phyloP scores from a whole-genome alignment of 768 basidiomycete genomes.

The Boletus reticuloceps region DNA sequence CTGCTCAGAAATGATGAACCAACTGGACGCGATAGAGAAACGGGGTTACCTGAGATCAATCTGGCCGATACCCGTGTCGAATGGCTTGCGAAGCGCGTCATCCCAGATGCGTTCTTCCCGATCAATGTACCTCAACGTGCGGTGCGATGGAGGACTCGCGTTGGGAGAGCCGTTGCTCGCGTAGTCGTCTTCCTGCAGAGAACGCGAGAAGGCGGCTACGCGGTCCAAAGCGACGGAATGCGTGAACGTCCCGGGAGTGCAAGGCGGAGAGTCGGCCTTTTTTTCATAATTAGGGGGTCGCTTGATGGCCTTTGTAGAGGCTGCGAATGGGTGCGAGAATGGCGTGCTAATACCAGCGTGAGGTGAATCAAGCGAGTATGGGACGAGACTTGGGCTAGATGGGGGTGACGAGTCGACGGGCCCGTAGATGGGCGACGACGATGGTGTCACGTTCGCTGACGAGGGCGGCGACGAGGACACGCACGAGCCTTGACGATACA shows the following conservation, averaged over 20 bases:
- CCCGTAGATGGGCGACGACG: conserved; percentile 45
- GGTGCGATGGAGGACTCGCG: conserved; percentile 8
- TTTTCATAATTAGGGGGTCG: conserved; percentile 46
- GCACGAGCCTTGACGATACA: conserved; percentile 4
- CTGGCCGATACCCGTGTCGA: conserved; percentile 47
- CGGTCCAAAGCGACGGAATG: conserved; percentile 15
- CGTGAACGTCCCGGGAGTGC: conserved; percentile 20
- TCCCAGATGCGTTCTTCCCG: conserved; percentile 47
- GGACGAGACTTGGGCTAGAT: conserved; percentile 31
- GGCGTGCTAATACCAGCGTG: conserved; percentile 6
- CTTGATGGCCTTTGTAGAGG: conserved; percentile 48
- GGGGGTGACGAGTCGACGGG: conserved; percentile 38
- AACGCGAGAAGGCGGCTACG: conserved; percentile 12
- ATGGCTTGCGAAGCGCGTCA: conserved; percentile 38
- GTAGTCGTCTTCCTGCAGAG: conserved; percentile 27
- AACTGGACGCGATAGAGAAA: conserved; percentile 13
- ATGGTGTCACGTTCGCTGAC: conserved; percentile 40
- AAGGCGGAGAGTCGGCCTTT: conserved; percentile 21
- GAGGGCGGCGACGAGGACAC: conserved; percentile 9
- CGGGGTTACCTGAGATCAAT: conserved; percentile 53
- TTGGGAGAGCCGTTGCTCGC: conserved; percentile 7
- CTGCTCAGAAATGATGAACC: conserved; percentile 28
- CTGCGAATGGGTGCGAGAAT: conserved; percentile 53
- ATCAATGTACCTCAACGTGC: conserved; percentile 22
- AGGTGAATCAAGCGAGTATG: conserved; percentile 31